These are phyloP conservation scores for Fistulinella cinereoalba DNA, from an alignment of 1,284 basidiomycete species.

Conservation along the genomic window DNA sequence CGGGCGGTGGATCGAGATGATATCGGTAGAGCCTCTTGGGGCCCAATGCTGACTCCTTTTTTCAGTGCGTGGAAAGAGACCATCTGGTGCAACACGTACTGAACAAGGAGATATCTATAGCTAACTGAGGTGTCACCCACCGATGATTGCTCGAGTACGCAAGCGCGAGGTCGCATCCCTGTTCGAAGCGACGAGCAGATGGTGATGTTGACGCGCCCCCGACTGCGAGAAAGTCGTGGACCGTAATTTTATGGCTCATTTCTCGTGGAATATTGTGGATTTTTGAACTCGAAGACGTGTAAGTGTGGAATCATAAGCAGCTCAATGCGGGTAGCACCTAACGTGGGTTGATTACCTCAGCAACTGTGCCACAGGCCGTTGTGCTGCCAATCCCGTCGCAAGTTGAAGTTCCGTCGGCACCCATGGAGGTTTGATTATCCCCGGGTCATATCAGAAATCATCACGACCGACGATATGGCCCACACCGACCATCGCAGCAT, in stretches of 20 bases:
- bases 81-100: slow-evolving; percentile 17
- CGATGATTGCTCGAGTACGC: slow-evolving; percentile 8
- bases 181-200: slow-evolving; percentile 10
- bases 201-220: background rate
- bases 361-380: too few species aligned
- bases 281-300: too few species aligned
- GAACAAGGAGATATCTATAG: slow-evolving; percentile 16
- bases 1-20: slow-evolving; percentile 16
- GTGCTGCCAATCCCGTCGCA: too few species aligned
- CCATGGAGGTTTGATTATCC: too few species aligned
- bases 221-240: slow-evolving; percentile 25
- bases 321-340: too few species aligned
- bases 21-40: slow-evolving; percentile 24
- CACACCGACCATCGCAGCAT: slow-evolving; percentile 29
- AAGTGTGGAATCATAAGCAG: too few species aligned
- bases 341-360: slow-evolving; percentile 17
- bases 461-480: slow-evolving; percentile 11
- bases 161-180: slow-evolving; percentile 18
- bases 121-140: slow-evolving; percentile 20
- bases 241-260: slow-evolving; percentile 11
- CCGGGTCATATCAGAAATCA: too few species aligned
- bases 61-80: slow-evolving; percentile 2
- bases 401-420: too few species aligned
- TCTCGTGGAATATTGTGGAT: too few species aligned
- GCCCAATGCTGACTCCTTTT: slow-evolving; percentile 17